phyloP scores from a whole-genome alignment of 1,284 basidiomycete genomes.

The Ustilago trichophora region DNA sequence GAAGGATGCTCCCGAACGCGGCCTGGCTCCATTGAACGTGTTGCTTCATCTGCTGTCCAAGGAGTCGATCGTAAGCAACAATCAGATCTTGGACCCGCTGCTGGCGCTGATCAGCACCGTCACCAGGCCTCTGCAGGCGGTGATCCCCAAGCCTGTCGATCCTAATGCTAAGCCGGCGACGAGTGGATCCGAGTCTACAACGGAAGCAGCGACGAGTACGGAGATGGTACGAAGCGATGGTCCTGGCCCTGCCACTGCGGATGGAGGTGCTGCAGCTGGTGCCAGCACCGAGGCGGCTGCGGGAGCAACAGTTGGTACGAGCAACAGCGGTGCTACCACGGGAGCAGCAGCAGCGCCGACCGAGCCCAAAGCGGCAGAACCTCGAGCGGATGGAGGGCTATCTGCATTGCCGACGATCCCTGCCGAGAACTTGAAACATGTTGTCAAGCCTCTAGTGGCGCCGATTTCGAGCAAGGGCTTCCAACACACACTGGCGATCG shows the following conservation, averaged over 20 bases:
- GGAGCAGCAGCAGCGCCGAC: neutral
- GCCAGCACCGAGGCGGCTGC: too few relatives aligned
- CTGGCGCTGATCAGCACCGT: conserved; percentile 59
- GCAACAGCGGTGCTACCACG: neutral
- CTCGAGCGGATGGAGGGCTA: conserved; percentile 8
- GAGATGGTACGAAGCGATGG: conserved; percentile 34
- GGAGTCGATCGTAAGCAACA: conserved; percentile 57
- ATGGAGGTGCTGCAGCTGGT: too few relatives aligned
- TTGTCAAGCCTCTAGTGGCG: conserved; percentile 62
- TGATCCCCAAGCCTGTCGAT: conserved; percentile 17
- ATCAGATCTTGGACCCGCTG: conserved; percentile 61
- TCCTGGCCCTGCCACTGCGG: neutral
- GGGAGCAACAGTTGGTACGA: neutral
- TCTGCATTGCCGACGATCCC: conserved; percentile 41
- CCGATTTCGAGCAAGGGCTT: conserved; percentile 62
- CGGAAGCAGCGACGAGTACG: conserved; percentile 23
- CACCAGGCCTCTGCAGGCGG: conserved; percentile 55
- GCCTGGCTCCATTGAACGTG: conserved; percentile 55
- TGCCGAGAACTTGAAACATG: conserved; percentile 51
- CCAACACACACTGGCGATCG: conserved; percentile 64
- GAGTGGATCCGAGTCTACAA: neutral
- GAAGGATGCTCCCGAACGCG: conserved; percentile 21
- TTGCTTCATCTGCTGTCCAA: conserved; percentile 59
- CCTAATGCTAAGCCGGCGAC: conserved; percentile 15
- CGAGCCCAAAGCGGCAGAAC: neutral